A percentile compares a stretch with the other conserved stretches of the same genome.
phyloP scores from a whole-genome alignment of 2,329 filamentous ascomycete species.

The Sclerotinia glacialis region DNA sequence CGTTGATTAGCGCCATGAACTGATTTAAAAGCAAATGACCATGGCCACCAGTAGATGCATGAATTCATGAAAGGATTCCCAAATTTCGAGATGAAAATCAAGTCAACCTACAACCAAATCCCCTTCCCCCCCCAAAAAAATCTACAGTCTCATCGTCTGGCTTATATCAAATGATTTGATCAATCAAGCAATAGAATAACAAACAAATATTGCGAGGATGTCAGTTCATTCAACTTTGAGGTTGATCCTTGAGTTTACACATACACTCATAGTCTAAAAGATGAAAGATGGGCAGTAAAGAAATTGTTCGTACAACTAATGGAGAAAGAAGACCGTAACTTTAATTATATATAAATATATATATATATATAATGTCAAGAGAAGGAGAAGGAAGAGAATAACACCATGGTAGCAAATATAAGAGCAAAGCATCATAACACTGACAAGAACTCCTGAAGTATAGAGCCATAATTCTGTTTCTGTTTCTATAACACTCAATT shows the following conservation, averaged over 20 bases:
- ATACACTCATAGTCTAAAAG: not conserved
- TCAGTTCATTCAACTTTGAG: too few species aligned
- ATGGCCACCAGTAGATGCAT: too few species aligned
- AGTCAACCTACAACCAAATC: accelerated
- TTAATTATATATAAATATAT: too few species aligned
- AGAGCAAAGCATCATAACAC: not conserved
- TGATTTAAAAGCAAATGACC: not conserved
- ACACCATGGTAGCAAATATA: not conserved
- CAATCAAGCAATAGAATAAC: too few species aligned
- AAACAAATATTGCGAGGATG: too few species aligned
- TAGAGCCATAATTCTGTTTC: not conserved
- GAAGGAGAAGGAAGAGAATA: not conserved
- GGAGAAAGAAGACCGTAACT: not conserved
- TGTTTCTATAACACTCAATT: not conserved
- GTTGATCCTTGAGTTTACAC: too few species aligned
- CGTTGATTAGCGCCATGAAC: accelerated
- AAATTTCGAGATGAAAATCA: too few species aligned
- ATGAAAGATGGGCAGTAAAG: not conserved
- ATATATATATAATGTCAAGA: too few species aligned
- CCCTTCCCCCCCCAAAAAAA: too few species aligned
- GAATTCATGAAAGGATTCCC: too few species aligned
- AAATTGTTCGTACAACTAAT: not conserved
- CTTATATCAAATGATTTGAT: too few species aligned
- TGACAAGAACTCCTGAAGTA: not conserved
- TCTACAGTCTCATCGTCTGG: too few species aligned